Conservation (phyloP, 257 asterid genomes). For the Avicennia marina region DNA sequence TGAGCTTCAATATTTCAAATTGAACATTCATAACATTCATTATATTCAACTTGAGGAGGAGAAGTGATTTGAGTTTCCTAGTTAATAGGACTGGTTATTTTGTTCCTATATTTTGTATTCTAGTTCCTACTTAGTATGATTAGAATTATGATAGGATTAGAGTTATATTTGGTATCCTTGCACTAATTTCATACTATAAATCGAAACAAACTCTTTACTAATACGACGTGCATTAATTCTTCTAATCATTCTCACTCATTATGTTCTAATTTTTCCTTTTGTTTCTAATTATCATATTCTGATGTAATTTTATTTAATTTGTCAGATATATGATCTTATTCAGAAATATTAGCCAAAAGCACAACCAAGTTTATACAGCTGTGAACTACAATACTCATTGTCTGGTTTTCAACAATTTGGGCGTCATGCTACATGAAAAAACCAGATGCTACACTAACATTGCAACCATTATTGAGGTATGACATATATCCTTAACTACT, state of each 20-base stretch:
- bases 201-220: too few species aligned
- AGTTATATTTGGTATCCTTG: too few species aligned
- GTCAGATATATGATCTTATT: conserved; percentile 60
- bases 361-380: conserved; percentile 32
- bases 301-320: conserved; percentile 18
- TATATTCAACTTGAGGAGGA: too few species aligned
- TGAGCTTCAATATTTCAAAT: too few species aligned
- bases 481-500: conserved; percentile 4
- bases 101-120: too few species aligned
- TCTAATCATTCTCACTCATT: neutral
- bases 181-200: too few species aligned
- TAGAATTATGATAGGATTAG: too few species aligned
- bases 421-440: conserved; percentile 73
- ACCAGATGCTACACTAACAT: conserved; percentile 45
- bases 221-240: neutral
- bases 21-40: too few species aligned
- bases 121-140: too few species aligned
- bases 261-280: neutral
- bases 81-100: too few species aligned
- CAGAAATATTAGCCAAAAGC: conserved; percentile 30
- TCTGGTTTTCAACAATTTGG: conserved; percentile 52
- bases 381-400: conserved; percentile 23
- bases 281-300: too few species aligned
- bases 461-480: conserved; percentile 62
- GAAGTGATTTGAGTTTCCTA: too few species aligned